Percentiles rank a stretch among this genome's conserved stretches.
These are phyloP conservation scores for Phaeotremella fagi DNA, from an alignment of 768 basidiomycete genomes.

Conservation along the genomic window DNA sequence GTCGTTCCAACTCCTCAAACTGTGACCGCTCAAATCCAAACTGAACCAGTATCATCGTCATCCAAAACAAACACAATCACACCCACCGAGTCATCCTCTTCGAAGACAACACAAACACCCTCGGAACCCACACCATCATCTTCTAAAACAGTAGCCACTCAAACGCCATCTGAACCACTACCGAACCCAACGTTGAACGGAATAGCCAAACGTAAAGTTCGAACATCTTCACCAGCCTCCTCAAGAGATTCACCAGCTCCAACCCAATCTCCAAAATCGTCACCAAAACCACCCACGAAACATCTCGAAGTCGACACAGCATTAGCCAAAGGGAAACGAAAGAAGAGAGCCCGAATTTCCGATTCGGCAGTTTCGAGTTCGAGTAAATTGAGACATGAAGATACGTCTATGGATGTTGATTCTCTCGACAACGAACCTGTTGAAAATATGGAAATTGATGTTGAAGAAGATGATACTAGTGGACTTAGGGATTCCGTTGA, in stretches of 20 bases:
- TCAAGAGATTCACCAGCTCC: conserved; percentile 12
- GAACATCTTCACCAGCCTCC: conserved; percentile 1
- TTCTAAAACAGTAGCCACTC: background rate
- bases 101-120: background rate
- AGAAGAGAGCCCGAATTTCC: background rate
- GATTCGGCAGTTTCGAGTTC: background rate
- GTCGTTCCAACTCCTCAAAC: no score
- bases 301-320: conserved; percentile 1
- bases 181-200: background rate
- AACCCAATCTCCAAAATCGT: conserved; percentile 4
- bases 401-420: conserved; percentile 7
- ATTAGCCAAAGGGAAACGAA: background rate
- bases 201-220: conserved; percentile 19
- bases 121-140: background rate
- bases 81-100: no score
- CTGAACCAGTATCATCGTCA: conserved; percentile 3
- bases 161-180: background rate
- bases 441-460: background rate
- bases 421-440: background rate
- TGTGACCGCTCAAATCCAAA: background rate
- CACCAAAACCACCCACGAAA: conserved; percentile 9
- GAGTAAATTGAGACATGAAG: background rate
- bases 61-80: no score
- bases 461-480: conserved; percentile 1
- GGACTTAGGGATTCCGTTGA: no score